phyloP scores from a whole-genome alignment of 1,139 yeast genomes.

The Geotrichum fermentans region DNA sequence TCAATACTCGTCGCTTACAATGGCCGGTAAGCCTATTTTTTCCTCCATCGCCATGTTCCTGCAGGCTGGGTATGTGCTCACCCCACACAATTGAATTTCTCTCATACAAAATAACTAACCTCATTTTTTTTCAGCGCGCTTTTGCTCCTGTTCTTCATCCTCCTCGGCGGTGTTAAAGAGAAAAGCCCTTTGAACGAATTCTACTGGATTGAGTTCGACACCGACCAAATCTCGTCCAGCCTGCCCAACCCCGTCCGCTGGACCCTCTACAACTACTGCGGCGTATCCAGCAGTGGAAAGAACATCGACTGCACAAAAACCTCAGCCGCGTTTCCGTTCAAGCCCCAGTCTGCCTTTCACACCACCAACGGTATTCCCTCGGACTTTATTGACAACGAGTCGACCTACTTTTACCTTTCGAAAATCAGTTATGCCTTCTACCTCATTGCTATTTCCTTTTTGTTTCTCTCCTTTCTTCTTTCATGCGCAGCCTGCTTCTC shows the following conservation, averaged over 20 bases:
- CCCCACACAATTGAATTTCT: background rate
- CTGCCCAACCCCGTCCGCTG: slow-evolving; percentile 50
- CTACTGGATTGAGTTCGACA: slow-evolving; percentile 69
- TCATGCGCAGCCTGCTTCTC: slow-evolving; percentile 36
- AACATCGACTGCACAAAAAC: slow-evolving; percentile 45
- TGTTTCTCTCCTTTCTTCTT: slow-evolving; percentile 47
- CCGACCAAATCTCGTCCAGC: slow-evolving; percentile 47
- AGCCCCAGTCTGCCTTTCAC: slow-evolving; percentile 56
- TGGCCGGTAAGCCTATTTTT: slow-evolving; percentile 16
- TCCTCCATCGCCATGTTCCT: slow-evolving; percentile 9
- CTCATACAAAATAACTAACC: background rate
- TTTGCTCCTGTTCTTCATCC: slow-evolving; percentile 56
- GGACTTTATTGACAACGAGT: slow-evolving; percentile 44
- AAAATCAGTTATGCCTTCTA: slow-evolving; percentile 66
- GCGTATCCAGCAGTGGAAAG: slow-evolving; percentile 38
- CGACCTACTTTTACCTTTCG: slow-evolving; percentile 56
- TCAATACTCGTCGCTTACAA: too few relatives aligned
- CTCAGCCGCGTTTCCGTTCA: slow-evolving; percentile 60
- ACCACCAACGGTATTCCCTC: slow-evolving; percentile 45
- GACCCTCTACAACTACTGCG: slow-evolving; percentile 69
- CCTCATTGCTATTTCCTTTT: slow-evolving; percentile 54
- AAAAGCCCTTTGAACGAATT: slow-evolving; percentile 49
- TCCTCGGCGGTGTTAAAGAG: slow-evolving; percentile 57
- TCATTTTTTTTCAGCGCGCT: slow-evolving; percentile 37
- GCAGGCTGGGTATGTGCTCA: slow-evolving; percentile 17